phyloP scores from a whole-genome alignment of 345 rosid species.

The Bruguiera sexangula region DNA sequence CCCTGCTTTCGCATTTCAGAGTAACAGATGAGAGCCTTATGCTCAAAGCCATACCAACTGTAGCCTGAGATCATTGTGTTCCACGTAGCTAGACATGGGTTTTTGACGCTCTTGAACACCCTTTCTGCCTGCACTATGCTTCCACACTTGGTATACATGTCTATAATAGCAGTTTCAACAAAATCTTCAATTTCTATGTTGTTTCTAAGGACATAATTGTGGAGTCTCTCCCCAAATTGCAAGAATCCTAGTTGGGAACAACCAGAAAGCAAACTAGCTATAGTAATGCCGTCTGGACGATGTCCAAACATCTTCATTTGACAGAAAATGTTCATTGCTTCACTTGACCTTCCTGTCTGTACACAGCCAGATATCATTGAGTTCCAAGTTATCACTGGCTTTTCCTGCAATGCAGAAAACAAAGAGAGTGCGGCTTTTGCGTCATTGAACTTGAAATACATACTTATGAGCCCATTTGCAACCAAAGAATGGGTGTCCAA shows the following conservation, averaged over 20 bases:
- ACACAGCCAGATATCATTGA: conserved; percentile 74
- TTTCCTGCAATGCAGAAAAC: conserved; percentile 48
- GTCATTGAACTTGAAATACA: conserved; percentile 59
- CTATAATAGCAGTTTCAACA: conserved; percentile 73
- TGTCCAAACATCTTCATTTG: conserved; percentile 52
- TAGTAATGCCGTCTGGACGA: conserved; percentile 55
- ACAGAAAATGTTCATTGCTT: conserved; percentile 49
- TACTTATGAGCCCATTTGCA: conserved; percentile 66
- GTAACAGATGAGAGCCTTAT: conserved; percentile 49
- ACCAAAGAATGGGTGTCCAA: conserved; percentile 44
- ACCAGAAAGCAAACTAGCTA: conserved; percentile 60
- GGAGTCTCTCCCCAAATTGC: conserved; percentile 58
- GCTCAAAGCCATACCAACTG: conserved; percentile 60
- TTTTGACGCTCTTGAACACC: conserved; percentile 45
- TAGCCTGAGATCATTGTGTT: conserved; percentile 73
- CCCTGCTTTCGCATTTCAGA: conserved; percentile 44
- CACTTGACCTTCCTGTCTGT: conserved; percentile 57
- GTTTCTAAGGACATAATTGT: conserved; percentile 51
- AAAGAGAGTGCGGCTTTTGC: conserved; percentile 46
- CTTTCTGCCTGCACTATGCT: conserved; percentile 48
- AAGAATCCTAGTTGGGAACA: conserved; percentile 70
- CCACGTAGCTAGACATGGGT: conserved; percentile 68
- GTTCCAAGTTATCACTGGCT: conserved; percentile 68
- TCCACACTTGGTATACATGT: conserved; percentile 83
- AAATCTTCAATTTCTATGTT: conserved; percentile 51